A percentile compares a stretch with the other conserved stretches of the same genome.
Conservation (phyloP, 2,329 filamentous ascomycete genomes). For the Colletotrichum musicola region DNA sequence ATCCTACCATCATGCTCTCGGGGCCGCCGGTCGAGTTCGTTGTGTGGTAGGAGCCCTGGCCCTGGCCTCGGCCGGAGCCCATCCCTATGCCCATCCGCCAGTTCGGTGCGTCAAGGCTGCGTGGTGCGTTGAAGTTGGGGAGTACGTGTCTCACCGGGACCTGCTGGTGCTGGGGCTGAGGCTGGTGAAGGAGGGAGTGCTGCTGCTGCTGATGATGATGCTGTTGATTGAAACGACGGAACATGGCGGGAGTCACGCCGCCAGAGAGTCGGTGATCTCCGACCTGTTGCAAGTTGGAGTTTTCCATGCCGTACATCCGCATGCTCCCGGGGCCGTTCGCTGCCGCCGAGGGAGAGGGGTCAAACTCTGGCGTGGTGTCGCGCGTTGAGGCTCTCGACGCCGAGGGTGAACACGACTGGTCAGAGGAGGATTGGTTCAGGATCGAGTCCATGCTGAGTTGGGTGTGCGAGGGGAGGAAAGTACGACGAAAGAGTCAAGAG, state of each 20-base stretch:
- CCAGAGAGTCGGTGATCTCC: slow-evolving; percentile 6
- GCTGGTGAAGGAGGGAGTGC: slow-evolving; percentile 6
- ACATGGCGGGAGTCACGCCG: slow-evolving; percentile 11
- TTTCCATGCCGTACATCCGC: slow-evolving; percentile 16
- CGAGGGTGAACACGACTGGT: slow-evolving; percentile 31
- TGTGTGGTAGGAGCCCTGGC: slow-evolving; percentile 54
- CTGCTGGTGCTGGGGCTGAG: slow-evolving; percentile 8
- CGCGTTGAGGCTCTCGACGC: slow-evolving; percentile 31
- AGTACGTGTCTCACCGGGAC: slow-evolving; percentile 10
- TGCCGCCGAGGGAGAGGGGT: neutral
- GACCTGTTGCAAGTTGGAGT: slow-evolving; percentile 2
- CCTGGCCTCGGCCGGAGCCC: slow-evolving; percentile 49
- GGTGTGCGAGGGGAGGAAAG: slow-evolving; percentile 2
- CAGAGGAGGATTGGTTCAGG: slow-evolving; percentile 26
- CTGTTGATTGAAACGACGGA: slow-evolving; percentile 15
- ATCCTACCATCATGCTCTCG: slow-evolving; percentile 19
- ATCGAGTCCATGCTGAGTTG: slow-evolving; percentile 29
- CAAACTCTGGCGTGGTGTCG: slow-evolving; percentile 33
- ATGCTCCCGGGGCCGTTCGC: neutral
- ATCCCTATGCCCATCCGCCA: slow-evolving; percentile 25
- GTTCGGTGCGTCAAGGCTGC: slow-evolving; percentile 22
- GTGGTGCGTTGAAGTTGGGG: slow-evolving; percentile 6
- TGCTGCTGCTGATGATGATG: neutral
- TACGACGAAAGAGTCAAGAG: neutral
- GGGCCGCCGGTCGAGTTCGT: slow-evolving; percentile 17